Conservation (phyloP, 495 filamentous ascomycete species). For the Platismatia glauca region DNA sequence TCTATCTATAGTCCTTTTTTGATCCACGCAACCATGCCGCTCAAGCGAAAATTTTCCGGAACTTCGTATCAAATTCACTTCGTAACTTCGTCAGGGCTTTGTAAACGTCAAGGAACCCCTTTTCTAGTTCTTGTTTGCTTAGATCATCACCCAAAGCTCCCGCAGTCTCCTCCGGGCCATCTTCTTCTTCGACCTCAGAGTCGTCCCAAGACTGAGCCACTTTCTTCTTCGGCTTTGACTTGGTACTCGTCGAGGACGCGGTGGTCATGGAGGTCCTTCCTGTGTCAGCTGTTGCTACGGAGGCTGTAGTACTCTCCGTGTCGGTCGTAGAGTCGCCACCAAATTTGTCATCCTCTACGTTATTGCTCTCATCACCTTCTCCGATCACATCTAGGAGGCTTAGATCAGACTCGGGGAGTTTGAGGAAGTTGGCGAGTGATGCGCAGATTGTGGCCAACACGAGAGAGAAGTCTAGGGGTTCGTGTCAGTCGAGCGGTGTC, state of each 20-base stretch:
- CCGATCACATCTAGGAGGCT: constrained; percentile 31
- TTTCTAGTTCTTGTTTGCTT: constrained; percentile 31
- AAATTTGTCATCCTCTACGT: constrained; percentile 28
- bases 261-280: constrained; percentile 13
- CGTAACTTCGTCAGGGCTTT: constrained; percentile 47
- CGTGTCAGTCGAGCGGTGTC: constrained; percentile 12
- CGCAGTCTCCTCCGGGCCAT: constrained; percentile 24
- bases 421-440: constrained; percentile 46
- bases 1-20: background rate
- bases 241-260: background rate
- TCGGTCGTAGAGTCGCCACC: constrained; percentile 20
- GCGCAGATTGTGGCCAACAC: constrained; percentile 57
- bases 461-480: constrained; percentile 53
- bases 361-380: constrained; percentile 27
- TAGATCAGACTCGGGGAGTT: constrained; percentile 35
- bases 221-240: constrained; percentile 30
- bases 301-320: constrained; percentile 12
- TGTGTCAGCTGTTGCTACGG: constrained; percentile 15
- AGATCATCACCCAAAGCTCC: constrained; percentile 22
- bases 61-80: constrained; percentile 56
- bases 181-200: constrained; percentile 23
- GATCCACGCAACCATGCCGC: background rate
- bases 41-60: constrained; percentile 46
- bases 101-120: constrained; percentile 48
- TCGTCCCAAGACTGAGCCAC: constrained; percentile 36